Base-by-base conservation (phyloP, 352 stramenopile species). In the Phytophthora niederhauseri region DNA sequence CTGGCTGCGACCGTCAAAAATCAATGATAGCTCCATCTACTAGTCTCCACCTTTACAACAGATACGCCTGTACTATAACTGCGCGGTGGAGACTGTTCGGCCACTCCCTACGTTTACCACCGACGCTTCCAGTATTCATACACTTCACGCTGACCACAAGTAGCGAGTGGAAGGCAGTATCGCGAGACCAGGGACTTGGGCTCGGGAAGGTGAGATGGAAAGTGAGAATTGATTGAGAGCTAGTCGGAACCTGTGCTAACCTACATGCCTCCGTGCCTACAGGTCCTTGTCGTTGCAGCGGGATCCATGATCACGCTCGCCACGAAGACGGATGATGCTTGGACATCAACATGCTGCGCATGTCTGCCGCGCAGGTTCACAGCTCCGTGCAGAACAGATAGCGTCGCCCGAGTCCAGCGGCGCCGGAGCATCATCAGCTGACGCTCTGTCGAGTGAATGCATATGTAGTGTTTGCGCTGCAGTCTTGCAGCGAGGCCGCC, bases 121-220 rank as follows among this genome's bases (percentile, higher is more conserved):
- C n/a, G n/a, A n/a, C n/a, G n/a, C n/a, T n/a, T n/a, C n/a, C n/a
- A n/a, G n/a, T n/a, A n/a, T n/a, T n/a, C n/a, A n/a, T n/a, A n/a
- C n/a, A n/a, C n/a, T n/a, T n/a, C n/a, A n/a, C n/a, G n/a, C n/a
- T n/a, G n/a, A n/a, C n/a, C n/a, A n/a, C n/a, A n/a, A n/a, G n/a
- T n/a, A n/a, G n/a, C n/a, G n/a, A n/a, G n/a, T n/a, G n/a, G n/a
- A n/a, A n/a, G n/a, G n/a, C n/a, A n/a, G n/a, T 50, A 24, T 50
- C n/a, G 2, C 43, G n/a, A 50, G 43, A 50, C 43, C 17, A 6
- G 43, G 43, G 43, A 50, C 43, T 50, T 50, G 43, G 11, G 6
- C 43, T 50, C 43, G 43, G 11, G 43, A 50, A 50, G 43, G n/a
- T 50, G 43, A 50, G n/a, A 15, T 50, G 43, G 11, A 50, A 50